Conservation (phyloP, 768 basidiomycete species). For the Pleurotus platypus region DNA sequence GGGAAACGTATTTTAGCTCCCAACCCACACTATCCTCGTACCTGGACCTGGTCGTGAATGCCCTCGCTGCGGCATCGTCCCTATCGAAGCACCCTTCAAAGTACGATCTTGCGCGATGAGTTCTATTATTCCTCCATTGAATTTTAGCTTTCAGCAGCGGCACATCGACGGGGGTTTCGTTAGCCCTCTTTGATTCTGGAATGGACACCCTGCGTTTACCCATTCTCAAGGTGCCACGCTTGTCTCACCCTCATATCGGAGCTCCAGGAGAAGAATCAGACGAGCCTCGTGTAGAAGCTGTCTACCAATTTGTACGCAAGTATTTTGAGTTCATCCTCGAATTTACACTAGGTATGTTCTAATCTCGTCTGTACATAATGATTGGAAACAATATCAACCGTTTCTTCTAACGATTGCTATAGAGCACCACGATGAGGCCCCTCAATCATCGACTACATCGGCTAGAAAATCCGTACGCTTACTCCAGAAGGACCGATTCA, state of each 20-base stretch:
- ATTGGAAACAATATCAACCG: not conserved
- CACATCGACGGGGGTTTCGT: constrained; percentile 12
- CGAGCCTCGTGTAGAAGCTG: constrained; percentile 26
- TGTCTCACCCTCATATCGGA: not conserved
- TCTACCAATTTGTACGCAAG: constrained; percentile 39
- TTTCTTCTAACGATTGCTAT: not conserved
- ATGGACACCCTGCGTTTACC: constrained; percentile 50
- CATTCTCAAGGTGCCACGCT: constrained; percentile 28
- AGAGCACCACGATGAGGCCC: no score
- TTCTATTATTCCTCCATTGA: constrained; percentile 11
- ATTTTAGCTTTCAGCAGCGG: not conserved
- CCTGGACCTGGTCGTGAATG: constrained; percentile 43
- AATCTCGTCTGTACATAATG: no score
- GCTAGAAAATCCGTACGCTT: no score
- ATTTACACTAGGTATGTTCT: no score
- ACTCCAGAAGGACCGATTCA: no score
- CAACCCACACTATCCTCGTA: constrained; percentile 42
- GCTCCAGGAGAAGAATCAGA: not conserved
- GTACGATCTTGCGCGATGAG: constrained; percentile 16
- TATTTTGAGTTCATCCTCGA: constrained; percentile 42
- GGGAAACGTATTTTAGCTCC: not conserved
- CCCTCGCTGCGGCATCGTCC: constrained; percentile 36
- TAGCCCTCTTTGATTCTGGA: constrained; percentile 61
- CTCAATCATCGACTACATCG: no score
- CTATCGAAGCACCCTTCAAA: constrained; percentile 14